A percentile compares a stretch with the other conserved stretches of the same genome.
phyloP scores from a whole-genome alignment of 495 filamentous ascomycete genomes.

The Penicillium chermesinum region DNA sequence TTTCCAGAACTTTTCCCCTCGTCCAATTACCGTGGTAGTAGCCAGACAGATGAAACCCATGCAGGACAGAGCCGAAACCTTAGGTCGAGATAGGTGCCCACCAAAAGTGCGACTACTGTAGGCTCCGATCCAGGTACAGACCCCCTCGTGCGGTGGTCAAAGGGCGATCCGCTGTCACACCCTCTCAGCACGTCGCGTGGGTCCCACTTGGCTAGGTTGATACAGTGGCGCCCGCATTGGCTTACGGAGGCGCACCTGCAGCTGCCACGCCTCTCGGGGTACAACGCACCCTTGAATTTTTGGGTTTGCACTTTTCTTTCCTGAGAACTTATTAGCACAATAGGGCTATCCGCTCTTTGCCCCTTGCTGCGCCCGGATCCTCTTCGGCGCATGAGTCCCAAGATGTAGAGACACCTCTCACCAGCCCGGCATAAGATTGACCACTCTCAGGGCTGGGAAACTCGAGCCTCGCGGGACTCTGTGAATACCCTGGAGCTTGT shows the following conservation, averaged over 20 bases:
- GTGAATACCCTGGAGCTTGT: conserved; percentile 8
- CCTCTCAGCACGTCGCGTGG: conserved; percentile 26
- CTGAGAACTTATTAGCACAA: not conserved
- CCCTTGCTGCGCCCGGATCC: not conserved
- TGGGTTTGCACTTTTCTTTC: conserved; percentile 15
- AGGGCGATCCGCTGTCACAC: conserved; percentile 40
- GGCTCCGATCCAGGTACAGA: conserved; percentile 24
- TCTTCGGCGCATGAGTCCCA: too few relatives aligned
- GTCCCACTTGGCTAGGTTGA: conserved; percentile 26
- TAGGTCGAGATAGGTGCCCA: not conserved
- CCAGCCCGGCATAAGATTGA: conserved; percentile 15
- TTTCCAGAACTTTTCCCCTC: not conserved
- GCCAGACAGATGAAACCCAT: not conserved
- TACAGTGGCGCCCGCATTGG: conserved; percentile 24
- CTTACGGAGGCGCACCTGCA: conserved; percentile 24
- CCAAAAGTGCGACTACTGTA: not conserved
- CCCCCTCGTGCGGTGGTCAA: conserved; percentile 23
- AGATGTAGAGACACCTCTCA: not conserved
- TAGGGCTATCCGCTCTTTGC: not conserved
- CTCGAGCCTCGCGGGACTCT: conserved; percentile 4
- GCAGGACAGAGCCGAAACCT: not conserved
- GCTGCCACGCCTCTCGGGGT: conserved; percentile 36
- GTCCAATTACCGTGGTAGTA: not conserved
- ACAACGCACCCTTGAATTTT: conserved; percentile 26
- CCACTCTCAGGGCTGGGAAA: conserved; percentile 3